Base-by-base conservation (phyloP, 345 rosid species). In the Rhodomyrtus tomentosa region DNA sequence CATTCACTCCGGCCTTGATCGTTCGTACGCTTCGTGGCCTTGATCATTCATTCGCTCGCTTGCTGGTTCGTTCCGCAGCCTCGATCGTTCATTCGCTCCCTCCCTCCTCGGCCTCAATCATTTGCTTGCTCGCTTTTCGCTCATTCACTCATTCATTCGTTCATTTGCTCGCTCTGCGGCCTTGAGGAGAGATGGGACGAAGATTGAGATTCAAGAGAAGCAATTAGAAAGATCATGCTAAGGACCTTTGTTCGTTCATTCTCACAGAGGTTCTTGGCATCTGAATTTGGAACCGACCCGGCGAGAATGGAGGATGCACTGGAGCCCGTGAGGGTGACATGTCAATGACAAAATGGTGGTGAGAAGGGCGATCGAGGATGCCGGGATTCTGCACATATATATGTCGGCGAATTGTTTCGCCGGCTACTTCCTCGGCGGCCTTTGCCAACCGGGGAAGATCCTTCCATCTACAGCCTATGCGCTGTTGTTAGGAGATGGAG, bases 321-420 rank as follows among this genome's bases (percentile, higher is more conserved):
- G 90, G 92, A 92, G 49, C 94, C 95, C 0, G 94, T 92, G 59
- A 87, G 90, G 58, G 84, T 91, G 24, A 85, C 93, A 4, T 92
- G n/a, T 92, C 80, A 93, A 92, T 10, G 95, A 93, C 36, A 93
- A 93, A 85, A 93, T 93, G 94, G 87, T 81, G 56, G 90, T 92
- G 54, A 90, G 93, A 73, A 91, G 40, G 81, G 93, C 93, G 11
- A 85, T 90, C 14, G 90, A 90, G 85, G 91, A 90, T 4, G 92
- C 92, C 0, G 85, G 88, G 12, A 93, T 92, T 56, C 92, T 92
- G 18, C 89, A 73, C 81, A 91, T 93, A 0, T 93, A 91, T 73
- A 85, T 93, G 1, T 88, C 92, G 9, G 95, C 92, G 3, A 92
- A 93, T 74, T 93, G 95, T 87, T 92, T 93, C 53, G 95, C 94